phyloP scores from a whole-genome alignment of 495 filamentous ascomycete genomes.

The Copromyces sp. region DNA sequence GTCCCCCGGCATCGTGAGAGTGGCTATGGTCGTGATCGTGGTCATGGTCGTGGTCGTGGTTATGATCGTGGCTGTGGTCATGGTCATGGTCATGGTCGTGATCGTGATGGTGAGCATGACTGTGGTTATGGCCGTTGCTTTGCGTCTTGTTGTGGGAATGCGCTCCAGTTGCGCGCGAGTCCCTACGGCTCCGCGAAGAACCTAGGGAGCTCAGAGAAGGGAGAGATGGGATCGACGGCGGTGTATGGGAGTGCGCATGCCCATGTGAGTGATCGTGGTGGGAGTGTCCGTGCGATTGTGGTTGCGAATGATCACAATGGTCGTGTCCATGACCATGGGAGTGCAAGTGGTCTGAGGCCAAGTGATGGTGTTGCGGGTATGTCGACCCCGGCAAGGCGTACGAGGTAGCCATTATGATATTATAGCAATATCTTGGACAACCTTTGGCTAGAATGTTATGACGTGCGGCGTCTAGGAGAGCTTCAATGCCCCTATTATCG shows the following conservation, averaged over 20 bases:
- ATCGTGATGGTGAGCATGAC: conserved; percentile 27
- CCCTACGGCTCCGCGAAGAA: conserved; percentile 14
- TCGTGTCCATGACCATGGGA: conserved; percentile 18
- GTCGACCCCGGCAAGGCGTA: conserved; percentile 42
- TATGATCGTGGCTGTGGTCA: conserved; percentile 18
- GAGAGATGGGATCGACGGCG: conserved; percentile 16
- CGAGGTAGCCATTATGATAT: conserved; percentile 33
- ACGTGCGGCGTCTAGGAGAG: conserved; percentile 8
- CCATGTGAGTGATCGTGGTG: conserved; percentile 31
- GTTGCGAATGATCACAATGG: conserved; percentile 27
- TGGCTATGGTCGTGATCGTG: conserved; percentile 16
- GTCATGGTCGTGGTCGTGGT: conserved; percentile 13
- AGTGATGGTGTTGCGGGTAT: conserved; percentile 34
- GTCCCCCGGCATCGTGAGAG: conserved; percentile 10
- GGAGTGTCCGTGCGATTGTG: conserved; percentile 28
- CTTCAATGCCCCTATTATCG: conserved; percentile 9
- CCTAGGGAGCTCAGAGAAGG: conserved; percentile 14
- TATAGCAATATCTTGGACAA: background rate
- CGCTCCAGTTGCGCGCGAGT: conserved; percentile 12
- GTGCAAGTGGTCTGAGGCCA: conserved; percentile 17
- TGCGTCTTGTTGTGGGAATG: conserved; percentile 17
- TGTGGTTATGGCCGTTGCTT: conserved; percentile 16
- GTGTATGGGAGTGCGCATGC: conserved; percentile 24
- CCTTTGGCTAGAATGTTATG: background rate
- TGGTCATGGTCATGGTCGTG: conserved; percentile 20